Percentiles rank a stretch among this genome's conserved stretches.
phyloP scores from a whole-genome alignment of 2,329 filamentous ascomycete species.

The Pseudogymnoascus sp. region DNA sequence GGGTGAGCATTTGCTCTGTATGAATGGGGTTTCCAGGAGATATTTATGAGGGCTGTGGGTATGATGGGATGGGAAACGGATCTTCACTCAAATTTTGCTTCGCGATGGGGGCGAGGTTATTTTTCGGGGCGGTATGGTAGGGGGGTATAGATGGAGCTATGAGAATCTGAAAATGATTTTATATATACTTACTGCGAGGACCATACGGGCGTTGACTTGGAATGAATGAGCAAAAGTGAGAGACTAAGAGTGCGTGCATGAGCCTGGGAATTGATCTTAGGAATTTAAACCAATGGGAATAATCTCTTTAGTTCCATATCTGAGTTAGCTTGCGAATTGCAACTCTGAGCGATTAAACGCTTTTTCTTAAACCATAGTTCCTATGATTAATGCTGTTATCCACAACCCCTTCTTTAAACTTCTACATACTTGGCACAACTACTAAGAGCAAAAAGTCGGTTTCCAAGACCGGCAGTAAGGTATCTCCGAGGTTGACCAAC shows the following conservation, averaged over 20 bases:
- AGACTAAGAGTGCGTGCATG: not conserved
- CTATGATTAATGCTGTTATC: not conserved
- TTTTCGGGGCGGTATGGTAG: not conserved
- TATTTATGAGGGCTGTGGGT: not conserved
- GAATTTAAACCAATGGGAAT: not conserved
- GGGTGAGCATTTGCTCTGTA: not conserved
- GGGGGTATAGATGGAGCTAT: not conserved
- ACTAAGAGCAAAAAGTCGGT: not conserved
- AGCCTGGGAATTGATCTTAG: not conserved
- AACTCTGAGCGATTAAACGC: not conserved
- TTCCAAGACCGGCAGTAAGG: not conserved
- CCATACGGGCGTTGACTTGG: not conserved
- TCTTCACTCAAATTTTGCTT: not conserved
- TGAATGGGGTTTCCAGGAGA: not conserved
- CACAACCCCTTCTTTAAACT: not conserved
- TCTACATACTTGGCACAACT: not conserved
- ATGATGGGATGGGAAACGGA: not conserved
- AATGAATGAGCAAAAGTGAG: not conserved
- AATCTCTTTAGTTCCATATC: not conserved
- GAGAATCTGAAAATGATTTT: not conserved
- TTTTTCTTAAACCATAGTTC: not conserved
- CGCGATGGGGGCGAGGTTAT: not conserved
- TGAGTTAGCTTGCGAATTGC: not conserved
- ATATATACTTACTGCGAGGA: not conserved
- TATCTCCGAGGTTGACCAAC: not conserved